Base-by-base conservation (phyloP, 345 rosid species). In the Lagerstroemia speciosa region DNA sequence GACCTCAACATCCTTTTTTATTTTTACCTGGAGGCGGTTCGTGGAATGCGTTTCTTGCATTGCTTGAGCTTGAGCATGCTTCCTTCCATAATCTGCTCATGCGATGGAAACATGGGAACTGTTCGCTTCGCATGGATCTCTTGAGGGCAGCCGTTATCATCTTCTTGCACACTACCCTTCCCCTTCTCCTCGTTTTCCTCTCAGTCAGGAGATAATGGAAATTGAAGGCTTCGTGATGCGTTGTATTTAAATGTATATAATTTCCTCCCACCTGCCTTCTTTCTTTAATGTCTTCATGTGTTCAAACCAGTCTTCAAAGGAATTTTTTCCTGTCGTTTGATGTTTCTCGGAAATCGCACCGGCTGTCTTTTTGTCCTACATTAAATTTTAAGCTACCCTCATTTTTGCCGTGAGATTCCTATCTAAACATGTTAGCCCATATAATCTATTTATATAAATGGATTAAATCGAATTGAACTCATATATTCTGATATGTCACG, bases 1-100 rank as follows among this genome's bases (percentile, higher is more conserved):
- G 6, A 37, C 50, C 52, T 73, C 74, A 76, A 77, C 69, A 4
- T 45, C n/a, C n/a, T n/a, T n/a, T n/a, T n/a, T n/a, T n/a, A n/a
- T n/a, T n/a, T n/a, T 55, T 55, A 55, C 61, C 61, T 55, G 61
- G 61, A 10, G 27, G 15, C 24, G 29, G 61, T 55, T 26, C 30
- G 24, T 55, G 31, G 24, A 31, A 26, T 16, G 10, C 8, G 61
- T 55, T 55, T 24, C 16, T 11, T 55, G 30, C 30, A 24, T 6
- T n/a, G 61, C 30, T 24, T 22, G 31, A 26, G 38, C 38, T n/a
- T n/a, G n/a, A n/a, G n/a, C n/a, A n/a, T n/a, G 61, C 12, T 24
- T 55, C 14, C 8, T n/a, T 8, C 61, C 6, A 6, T 6, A 8
- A 55, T 5, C 29, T 55, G 57, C 8, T 19, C 24, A 52, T 52